phyloP scores from a whole-genome alignment of 768 basidiomycete genomes.

The Suillus tomentosus region DNA sequence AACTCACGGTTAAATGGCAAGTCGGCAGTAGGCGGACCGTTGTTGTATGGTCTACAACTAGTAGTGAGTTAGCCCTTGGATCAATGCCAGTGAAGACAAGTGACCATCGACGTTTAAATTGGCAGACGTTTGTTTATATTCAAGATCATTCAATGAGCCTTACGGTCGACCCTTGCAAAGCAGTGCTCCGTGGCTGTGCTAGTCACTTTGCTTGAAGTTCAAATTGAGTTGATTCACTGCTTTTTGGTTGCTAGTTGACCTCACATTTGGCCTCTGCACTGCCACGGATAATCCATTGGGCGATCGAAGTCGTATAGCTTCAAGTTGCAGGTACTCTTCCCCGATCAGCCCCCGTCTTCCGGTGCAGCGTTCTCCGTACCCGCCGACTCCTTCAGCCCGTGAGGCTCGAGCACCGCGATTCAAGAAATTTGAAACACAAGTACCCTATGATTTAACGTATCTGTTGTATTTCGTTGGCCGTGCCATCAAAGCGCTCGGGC shows the following conservation, averaged over 20 bases:
- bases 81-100: background rate
- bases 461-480: background rate
- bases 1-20: conserved; percentile 3
- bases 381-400: conserved; percentile 5
- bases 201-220: background rate
- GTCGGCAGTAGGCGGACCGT: background rate
- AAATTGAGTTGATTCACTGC: background rate
- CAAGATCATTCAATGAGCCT: background rate
- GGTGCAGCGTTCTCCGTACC: background rate
- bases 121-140: background rate
- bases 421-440: background rate
- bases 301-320: conserved; percentile 1
- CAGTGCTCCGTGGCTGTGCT: conserved; percentile 1
- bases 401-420: background rate
- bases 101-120: background rate
- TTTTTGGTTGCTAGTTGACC: background rate
- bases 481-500: background rate
- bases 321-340: background rate
- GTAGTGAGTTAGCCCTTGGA: background rate
- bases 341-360: conserved; percentile 4
- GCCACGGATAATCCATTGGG: background rate
- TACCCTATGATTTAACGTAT: background rate
- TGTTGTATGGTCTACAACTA: background rate
- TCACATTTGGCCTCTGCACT: background rate
- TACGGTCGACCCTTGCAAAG: background rate